Percentiles rank a stretch among this genome's conserved stretches.
Evolutionary conservation across 2,329 filamentous ascomycete genomes (phyloP).

Genomic region (Exophiala sideris): DNA sequence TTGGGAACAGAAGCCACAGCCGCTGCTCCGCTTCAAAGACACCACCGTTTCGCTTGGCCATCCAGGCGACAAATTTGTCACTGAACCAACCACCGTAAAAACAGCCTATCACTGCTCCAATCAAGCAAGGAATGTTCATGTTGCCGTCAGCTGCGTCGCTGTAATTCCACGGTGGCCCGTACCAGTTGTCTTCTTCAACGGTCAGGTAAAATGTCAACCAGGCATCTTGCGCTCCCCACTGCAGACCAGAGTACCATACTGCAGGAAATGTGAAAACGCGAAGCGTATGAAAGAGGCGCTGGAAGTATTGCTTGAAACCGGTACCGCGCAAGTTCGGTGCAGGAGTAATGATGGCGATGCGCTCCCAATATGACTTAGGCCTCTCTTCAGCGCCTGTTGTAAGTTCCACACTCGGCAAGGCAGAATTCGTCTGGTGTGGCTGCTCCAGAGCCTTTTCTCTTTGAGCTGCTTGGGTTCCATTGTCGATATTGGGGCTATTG

Average conservation of each 20-base stretch:
- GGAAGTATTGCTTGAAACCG: constrained; percentile 53
- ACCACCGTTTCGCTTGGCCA: constrained; percentile 52
- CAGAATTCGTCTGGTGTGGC: constrained; percentile 1
- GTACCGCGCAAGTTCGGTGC: constrained; percentile 53
- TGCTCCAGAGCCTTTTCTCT: constrained; percentile 10
- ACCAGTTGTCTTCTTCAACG: constrained; percentile 56
- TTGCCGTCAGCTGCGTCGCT: constrained; percentile 52
- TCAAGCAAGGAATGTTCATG: constrained; percentile 59
- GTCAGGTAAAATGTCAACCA: constrained; percentile 60
- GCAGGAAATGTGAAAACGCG: constrained; percentile 58
- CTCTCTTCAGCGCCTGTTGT: constrained; percentile 23
- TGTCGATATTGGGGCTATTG: constrained; percentile 7
- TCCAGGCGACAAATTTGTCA: constrained; percentile 55
- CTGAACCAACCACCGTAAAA: constrained; percentile 52
- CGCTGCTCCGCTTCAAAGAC: constrained; percentile 56
- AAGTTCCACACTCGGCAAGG: constrained; percentile 13
- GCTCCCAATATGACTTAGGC: constrained; percentile 53
- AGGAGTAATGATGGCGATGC: constrained; percentile 55
- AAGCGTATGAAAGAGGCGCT: constrained; percentile 54
- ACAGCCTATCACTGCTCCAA: constrained; percentile 28
- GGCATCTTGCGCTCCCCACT: constrained; percentile 61
- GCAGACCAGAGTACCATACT: constrained; percentile 55
- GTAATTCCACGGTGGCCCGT: constrained; percentile 54
- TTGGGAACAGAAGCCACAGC: constrained; percentile 51
- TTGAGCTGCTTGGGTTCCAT: not conserved